Conservation (phyloP, 108 stramenopile species). For the Nitzschia putrida region DNA sequence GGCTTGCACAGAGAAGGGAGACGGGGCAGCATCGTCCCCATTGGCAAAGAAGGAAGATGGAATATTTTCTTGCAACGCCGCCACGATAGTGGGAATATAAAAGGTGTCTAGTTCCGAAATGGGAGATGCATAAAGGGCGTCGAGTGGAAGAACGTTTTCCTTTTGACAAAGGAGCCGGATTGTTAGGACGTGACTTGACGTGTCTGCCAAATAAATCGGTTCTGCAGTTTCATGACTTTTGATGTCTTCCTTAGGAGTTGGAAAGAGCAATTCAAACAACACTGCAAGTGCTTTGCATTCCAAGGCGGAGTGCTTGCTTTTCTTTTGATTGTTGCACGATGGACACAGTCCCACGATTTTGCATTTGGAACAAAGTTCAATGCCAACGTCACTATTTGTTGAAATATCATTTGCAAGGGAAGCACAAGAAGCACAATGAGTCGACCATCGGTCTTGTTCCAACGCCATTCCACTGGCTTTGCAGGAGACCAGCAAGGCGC, state of each 20-base stretch:
- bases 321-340: not conserved
- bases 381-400: too few relatives aligned
- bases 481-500: constrained; percentile 6
- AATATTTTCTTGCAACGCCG: not conserved
- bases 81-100: not conserved
- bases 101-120: not conserved
- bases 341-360: constrained; percentile 1
- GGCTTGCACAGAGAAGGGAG: not conserved
- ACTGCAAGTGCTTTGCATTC: not conserved
- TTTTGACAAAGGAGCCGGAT: constrained; percentile 22
- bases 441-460: constrained; percentile 9
- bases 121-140: not conserved
- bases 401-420: not conserved
- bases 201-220: not conserved
- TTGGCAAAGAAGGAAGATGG: not conserved
- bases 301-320: not conserved
- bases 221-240: not conserved
- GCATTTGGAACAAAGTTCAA: not conserved
- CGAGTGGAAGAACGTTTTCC: not conserved
- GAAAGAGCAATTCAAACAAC: not conserved
- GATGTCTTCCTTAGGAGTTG: not conserved
- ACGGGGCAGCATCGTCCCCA: not conserved
- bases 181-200: constrained; percentile 17
- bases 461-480: constrained; percentile 19
- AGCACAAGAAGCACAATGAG: constrained; percentile 33